Evolutionary conservation across 228 moss, liverwort and hornwort genomes (phyloP), one percentile per base, ranked within the genome.

Genomic region (Sphagnum magellanicum): DNA sequence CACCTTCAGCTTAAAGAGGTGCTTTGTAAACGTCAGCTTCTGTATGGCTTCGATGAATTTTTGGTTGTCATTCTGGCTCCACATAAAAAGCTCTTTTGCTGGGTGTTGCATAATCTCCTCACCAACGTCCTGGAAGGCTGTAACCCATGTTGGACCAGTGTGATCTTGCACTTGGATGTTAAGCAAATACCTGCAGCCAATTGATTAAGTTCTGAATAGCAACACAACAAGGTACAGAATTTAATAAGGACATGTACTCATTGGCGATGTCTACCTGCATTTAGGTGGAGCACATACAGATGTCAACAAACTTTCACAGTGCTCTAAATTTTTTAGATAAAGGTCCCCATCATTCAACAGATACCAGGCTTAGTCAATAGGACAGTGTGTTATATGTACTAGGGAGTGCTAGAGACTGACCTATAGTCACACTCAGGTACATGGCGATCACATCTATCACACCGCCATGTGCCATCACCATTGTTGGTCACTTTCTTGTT

Each of bases 401-500:
- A 32, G 32, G 32, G 3, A 32, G 32, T 32, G 32, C 32, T 32
- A 32, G 7, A 48, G 10, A 6, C 83, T 76, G 49, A 83, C 87
- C 87, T 83, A 84, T 93, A 98, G 61, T 98, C 98, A 72, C 93
- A 93, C 52, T 92, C 87, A 13, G 79, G 75, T 32, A 98, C 85
- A 68, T 91, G 77, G 72, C 86, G 85, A 66, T 98, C 93, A 75
- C 93, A 98, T 71, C 91, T 90, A 61, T 98, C 98, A 75, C 98
- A 98, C 59, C 85, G 84, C 85, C 91, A 98, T 48, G 87, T 93
- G 51, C 98, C 91, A 65, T 98, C 98, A 73, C 98, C 98, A 63
- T 90, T 91, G 69, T 91, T 98, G 12, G 91, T 92, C 11, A 93
- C 98, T 78, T 98, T 98, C 77, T 98, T 98, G 67, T 79, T 81